A percentile compares a stretch with the other conserved stretches of the same genome.
phyloP scores from a whole-genome alignment of 1,139 yeast genomes.

The Yamadazyma membranifaciens region DNA sequence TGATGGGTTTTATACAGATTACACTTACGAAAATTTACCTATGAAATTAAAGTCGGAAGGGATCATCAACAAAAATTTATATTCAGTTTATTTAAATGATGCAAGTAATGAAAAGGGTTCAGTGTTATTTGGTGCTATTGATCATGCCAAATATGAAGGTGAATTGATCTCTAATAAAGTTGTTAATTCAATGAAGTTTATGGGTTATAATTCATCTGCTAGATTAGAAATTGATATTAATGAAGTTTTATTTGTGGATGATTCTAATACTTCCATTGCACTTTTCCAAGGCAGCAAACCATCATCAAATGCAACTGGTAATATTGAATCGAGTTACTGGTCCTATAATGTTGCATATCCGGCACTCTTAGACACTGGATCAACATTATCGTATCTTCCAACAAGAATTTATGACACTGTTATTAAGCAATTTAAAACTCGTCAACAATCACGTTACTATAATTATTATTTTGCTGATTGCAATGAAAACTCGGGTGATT shows the following conservation, averaged over 20 bases:
- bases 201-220: constrained; percentile 18
- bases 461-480: constrained; percentile 29
- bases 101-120: constrained; percentile 43
- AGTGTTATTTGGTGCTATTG: constrained; percentile 22
- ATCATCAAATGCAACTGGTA: background rate
- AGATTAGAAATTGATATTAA: constrained; percentile 26
- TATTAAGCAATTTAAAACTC: constrained; percentile 13
- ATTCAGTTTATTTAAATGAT: constrained; percentile 35
- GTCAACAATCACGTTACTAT: constrained; percentile 12
- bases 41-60: constrained; percentile 24
- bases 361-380: constrained; percentile 43
- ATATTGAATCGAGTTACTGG: too few species aligned
- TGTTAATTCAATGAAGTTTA: constrained; percentile 18
- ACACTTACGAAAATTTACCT: constrained; percentile 31
- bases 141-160: constrained; percentile 35
- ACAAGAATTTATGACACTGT: background rate
- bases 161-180: constrained; percentile 31
- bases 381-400: constrained; percentile 35
- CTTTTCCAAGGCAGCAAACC: constrained; percentile 5
- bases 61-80: constrained; percentile 21
- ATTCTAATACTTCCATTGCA: constrained; percentile 6
- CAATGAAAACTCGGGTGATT: constrained; percentile 14
- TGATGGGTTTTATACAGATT: constrained; percentile 11
- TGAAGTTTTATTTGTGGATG: constrained; percentile 11
- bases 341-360: constrained; percentile 17